These are phyloP conservation scores for Dendrobium officinale DNA, from an alignment of 106 monocot species.

Conservation along the genomic window DNA sequence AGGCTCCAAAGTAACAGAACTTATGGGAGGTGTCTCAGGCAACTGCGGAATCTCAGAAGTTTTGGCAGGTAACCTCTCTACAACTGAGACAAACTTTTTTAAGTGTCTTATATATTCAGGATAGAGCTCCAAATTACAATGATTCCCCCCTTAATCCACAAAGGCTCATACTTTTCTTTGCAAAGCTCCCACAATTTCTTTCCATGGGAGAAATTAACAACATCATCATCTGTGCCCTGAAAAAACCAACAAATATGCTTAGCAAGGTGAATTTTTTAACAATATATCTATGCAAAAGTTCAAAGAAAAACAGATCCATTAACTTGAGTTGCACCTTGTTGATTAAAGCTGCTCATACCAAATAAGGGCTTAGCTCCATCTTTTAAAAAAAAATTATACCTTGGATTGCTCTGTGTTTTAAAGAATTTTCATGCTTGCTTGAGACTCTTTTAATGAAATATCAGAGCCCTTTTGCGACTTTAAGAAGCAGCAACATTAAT, in stretches of 20 bases:
- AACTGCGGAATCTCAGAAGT: constrained; percentile 10
- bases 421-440: no score
- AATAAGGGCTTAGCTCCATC: no score
- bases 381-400: no score
- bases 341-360: background rate
- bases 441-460: no score
- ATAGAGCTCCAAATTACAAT: constrained; percentile 73
- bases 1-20: constrained; percentile 18
- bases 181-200: constrained; percentile 58
- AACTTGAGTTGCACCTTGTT: background rate
- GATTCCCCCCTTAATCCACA: constrained; percentile 72
- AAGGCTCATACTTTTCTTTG: constrained; percentile 68
- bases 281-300: background rate
- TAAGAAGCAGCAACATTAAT: no score
- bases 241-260: constrained; percentile 3
- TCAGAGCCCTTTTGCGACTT: no score
- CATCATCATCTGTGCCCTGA: constrained; percentile 68
- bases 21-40: constrained; percentile 14
- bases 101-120: constrained; percentile 71
- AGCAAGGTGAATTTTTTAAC: no score
- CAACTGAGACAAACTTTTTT: constrained; percentile 50
- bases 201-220: constrained; percentile 74
- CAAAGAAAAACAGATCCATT: background rate
- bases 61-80: constrained; percentile 38
- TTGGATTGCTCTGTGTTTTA: no score